Evolutionary conservation across 352 stramenopile species (phyloP), one percentile per base, ranked within the genome.

Genomic region (Aphanomyces cochlioides): DNA sequence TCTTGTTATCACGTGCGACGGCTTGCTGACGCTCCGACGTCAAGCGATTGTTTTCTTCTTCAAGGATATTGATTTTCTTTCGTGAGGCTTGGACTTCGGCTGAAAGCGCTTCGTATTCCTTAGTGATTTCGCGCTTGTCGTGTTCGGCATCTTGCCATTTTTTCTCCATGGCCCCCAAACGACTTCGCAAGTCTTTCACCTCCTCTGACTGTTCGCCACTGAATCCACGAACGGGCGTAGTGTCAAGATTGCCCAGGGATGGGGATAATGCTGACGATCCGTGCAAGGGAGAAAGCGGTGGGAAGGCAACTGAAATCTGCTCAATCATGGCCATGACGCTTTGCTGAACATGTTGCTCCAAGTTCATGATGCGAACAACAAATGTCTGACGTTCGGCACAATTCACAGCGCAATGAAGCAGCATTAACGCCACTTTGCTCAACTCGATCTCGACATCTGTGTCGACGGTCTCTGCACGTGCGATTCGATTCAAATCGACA

Each of bases 301-400:
- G 64, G 21, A 70, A 70, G 10, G 54, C n/a, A 13, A 50, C 38
- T 36, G 64, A 92, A 59, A 94, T 77, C 48, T 85, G 87, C 69
- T 94, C 87, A 60, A 94, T 92, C 38, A 87, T 77, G 74, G 89
- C 83, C 87, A 94, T 94, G 64, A 94, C 78, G 66, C 83, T 90
- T 37, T 82, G 82, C 69, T 95, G 87, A 73, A 88, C 85, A 3
- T 80, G 84, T 39, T 83, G 74, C 28, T 86, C 80, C 82, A 95
- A 90, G 69, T 87, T 76, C 80, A 95, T 85, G 74, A 95, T 95
- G 63, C 81, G 78, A 69, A 90, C 82, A 70, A 95, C 92, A 74
- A 92, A 95, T 66, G 90, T 85, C 19, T 85, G 90, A 39, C 88
- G 87, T 74, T 78, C 88, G 3, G 81, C 84, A 58, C 85, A 88